A percentile compares a stretch with the other conserved stretches of the same genome.
phyloP scores from a whole-genome alignment of 1,139 yeast species.

The Taiozyma sp. region DNA sequence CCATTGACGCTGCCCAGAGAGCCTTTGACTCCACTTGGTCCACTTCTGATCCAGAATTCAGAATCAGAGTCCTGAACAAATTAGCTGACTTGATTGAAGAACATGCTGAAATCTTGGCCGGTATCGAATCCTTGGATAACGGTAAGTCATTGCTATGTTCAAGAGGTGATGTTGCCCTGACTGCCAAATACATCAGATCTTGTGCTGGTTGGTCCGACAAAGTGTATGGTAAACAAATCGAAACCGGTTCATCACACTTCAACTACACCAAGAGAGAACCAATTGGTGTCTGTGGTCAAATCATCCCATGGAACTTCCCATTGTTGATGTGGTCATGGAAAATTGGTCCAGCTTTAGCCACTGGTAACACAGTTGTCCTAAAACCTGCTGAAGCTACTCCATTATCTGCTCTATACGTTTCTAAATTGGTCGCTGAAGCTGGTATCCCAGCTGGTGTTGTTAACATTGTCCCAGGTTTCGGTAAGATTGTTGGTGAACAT shows the following conservation, averaged over 20 bases:
- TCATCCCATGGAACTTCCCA: constrained; percentile 89
- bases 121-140: constrained; percentile 70
- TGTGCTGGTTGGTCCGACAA: constrained; percentile 80
- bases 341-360: constrained; percentile 75
- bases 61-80: constrained; percentile 50
- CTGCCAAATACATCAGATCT: constrained; percentile 52
- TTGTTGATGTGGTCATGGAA: constrained; percentile 77
- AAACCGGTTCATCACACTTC: constrained; percentile 48
- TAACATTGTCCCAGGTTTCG: constrained; percentile 65
- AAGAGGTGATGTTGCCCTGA: constrained; percentile 51
- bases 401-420: constrained; percentile 64
- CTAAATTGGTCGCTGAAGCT: constrained; percentile 57
- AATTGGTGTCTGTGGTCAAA: constrained; percentile 75
- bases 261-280: constrained; percentile 52
- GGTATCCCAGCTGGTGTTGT: constrained; percentile 81
- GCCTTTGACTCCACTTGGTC: constrained; percentile 39
- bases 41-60: constrained; percentile 37
- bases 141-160: constrained; percentile 60
- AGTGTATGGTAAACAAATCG: constrained; percentile 57
- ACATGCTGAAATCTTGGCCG: constrained; percentile 49
- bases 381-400: constrained; percentile 86
- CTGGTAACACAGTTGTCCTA: constrained; percentile 76
- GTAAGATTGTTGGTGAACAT: constrained; percentile 58
- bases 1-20: constrained; percentile 39
- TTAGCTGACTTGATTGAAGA: constrained; percentile 57